A percentile compares a stretch with the other conserved stretches of the same genome.
These are phyloP conservation scores for Pleurotus salmoneostramineus DNA, from an alignment of 768 basidiomycete genomes.

Conservation along the genomic window DNA sequence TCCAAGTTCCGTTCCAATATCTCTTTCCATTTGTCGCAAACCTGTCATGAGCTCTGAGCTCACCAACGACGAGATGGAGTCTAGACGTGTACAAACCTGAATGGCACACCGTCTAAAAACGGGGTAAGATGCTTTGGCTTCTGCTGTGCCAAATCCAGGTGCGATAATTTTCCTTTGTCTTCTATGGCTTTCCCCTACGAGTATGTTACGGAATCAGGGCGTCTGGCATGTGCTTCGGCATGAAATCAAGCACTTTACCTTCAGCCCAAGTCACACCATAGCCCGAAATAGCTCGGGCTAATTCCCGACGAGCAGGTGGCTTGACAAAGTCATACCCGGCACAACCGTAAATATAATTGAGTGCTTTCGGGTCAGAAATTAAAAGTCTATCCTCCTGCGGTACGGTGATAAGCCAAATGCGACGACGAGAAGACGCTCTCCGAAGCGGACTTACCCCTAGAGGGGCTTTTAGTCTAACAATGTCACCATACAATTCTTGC, in stretches of 20 bases:
- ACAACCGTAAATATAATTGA: conserved; percentile 54
- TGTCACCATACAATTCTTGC: conserved; percentile 42
- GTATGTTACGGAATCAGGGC: background rate
- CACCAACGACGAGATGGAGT: conserved; percentile 13
- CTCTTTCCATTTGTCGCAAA: conserved; percentile 49
- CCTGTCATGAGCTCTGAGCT: conserved; percentile 23
- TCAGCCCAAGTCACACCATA: conserved; percentile 53
- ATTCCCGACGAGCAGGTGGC: conserved; percentile 43
- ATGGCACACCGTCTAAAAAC: conserved; percentile 42
- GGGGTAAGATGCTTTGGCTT: conserved; percentile 45
- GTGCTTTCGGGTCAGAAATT: conserved; percentile 52
- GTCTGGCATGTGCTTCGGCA: background rate
- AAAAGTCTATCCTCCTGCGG: conserved; percentile 47
- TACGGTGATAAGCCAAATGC: background rate
- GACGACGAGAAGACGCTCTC: background rate
- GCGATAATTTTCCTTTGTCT: conserved; percentile 51
- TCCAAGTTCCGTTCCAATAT: conserved; percentile 35
- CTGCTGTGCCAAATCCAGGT: conserved; percentile 49
- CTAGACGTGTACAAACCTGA: conserved; percentile 30
- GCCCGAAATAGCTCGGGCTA: conserved; percentile 46
- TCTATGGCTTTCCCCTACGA: conserved; percentile 38
- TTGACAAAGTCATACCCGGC: conserved; percentile 52
- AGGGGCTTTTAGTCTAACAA: conserved; percentile 46
- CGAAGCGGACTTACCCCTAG: conserved; percentile 33
- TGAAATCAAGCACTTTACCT: conserved; percentile 24